phyloP scores from a whole-genome alignment of 2,329 filamentous ascomycete genomes.

The Dichotomopilus funicola region DNA sequence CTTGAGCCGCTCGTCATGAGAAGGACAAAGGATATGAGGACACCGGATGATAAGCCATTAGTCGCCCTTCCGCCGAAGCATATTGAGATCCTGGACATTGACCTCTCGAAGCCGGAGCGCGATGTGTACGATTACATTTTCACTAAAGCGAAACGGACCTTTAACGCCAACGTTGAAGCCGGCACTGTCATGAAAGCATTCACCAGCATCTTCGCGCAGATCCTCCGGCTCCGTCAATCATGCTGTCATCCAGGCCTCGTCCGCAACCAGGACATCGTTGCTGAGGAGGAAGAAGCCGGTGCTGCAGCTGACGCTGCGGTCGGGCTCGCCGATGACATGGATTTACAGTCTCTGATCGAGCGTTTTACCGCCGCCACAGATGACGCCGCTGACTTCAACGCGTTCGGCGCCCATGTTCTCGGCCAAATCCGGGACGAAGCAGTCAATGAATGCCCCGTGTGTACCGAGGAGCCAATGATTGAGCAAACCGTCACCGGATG shows the following conservation, averaged over 20 bases:
- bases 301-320: slow-evolving; percentile 70
- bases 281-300: slow-evolving; percentile 80
- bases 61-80: slow-evolving; percentile 76
- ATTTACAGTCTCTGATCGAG: slow-evolving; percentile 76
- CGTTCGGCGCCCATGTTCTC: slow-evolving; percentile 79
- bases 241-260: slow-evolving; percentile 92
- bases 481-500: slow-evolving; percentile 92
- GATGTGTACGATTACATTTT: slow-evolving; percentile 93
- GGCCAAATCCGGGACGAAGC: slow-evolving; percentile 88
- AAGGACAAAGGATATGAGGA: slow-evolving; percentile 97
- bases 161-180: slow-evolving; percentile 79
- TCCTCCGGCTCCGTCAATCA: slow-evolving; percentile 82
- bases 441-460: slow-evolving; percentile 86
- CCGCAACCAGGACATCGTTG: slow-evolving; percentile 73
- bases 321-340: slow-evolving; percentile 91
- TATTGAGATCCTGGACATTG: slow-evolving; percentile 79
- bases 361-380: slow-evolving; percentile 69
- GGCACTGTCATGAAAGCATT: slow-evolving; percentile 93
- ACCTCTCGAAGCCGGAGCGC: slow-evolving; percentile 76
- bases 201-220: slow-evolving; percentile 95
- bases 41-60: slow-evolving; percentile 66
- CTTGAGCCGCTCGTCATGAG: slow-evolving; percentile 92
- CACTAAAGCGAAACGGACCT: slow-evolving; percentile 72
- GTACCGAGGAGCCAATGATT: slow-evolving; percentile 90
- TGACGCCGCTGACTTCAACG: slow-evolving; percentile 55